Evolutionary conservation across 2,329 filamentous ascomycete species (phyloP), one percentile per base, ranked within the genome.

Genomic region (Hypoxylon sp.): DNA sequence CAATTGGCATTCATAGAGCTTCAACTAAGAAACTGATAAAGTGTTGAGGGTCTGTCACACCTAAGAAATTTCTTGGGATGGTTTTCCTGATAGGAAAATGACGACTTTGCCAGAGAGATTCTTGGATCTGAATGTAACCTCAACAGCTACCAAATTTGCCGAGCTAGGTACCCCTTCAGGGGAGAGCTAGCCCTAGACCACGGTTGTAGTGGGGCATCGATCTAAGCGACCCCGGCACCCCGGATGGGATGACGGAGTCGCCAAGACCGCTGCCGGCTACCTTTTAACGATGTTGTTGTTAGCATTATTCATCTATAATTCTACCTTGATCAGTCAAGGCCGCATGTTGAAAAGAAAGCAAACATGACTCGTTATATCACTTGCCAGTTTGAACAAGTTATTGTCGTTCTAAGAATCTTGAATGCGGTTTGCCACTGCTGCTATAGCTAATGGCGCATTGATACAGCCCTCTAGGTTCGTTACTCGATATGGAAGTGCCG

Each of bases 111-210:
- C 8, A 23, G 54, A 41, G 19, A 52, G 23, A 51, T 62, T 50
- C 53, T 53, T 58, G 57, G 41, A 56, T 62, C 37, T 58, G 23
- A 54, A 68, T 68, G 65, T 50, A 68, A 68, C 65, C 57, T 43
- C 41, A 21, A 47, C n/a, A 47, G 47, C 27, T 46, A 48, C 43
- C 21, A 46, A 46, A 4, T 27, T 19, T 21, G 16, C 16, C 37
- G 9, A 34, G 19, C 14, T 16, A 32, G n/a, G n/a, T n/a, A n/a
- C n/a, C n/a, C 27, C 21, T 21, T 47, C 6, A 12, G 14, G 21
- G n/a, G 5, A 29, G 5, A 34, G n/a, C 25, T 37, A 56, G 48
- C 59, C 50, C 50, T 63, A 63, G 32, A 52, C n/a, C 37, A 32
- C 16, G 32, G 30, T 45, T 14, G 19, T 11, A 39, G 55, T 16